Percentiles rank a stretch among this genome's conserved stretches.
Conservation (phyloP, 2,329 filamentous ascomycete genomes). For the Hortaea sp. region DNA sequence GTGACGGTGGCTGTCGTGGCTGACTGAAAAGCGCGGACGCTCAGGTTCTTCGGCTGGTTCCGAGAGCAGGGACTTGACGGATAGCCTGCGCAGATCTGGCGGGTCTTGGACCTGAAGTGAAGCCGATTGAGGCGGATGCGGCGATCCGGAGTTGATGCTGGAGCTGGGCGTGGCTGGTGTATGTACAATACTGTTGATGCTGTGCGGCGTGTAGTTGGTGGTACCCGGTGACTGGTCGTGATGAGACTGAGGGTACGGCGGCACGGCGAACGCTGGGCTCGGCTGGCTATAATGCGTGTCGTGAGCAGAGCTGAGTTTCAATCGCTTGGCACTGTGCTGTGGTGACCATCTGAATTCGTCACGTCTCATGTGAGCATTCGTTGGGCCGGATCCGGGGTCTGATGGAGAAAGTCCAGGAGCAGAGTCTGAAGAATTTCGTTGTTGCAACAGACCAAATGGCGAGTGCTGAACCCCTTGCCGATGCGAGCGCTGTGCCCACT, state of each 20-base stretch:
- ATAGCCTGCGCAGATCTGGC: slow-evolving; percentile 44
- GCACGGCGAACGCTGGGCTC: slow-evolving; percentile 17
- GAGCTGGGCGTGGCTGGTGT: slow-evolving; percentile 36
- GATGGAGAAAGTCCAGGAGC: neutral
- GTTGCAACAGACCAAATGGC: neutral
- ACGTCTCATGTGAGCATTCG: neutral
- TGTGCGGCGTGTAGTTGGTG: slow-evolving; percentile 27
- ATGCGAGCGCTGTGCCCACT: slow-evolving; percentile 2
- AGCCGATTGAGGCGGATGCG: slow-evolving; percentile 11
- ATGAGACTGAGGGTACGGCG: slow-evolving; percentile 13
- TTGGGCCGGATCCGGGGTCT: slow-evolving; percentile 9
- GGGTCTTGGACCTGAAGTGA: slow-evolving; percentile 23
- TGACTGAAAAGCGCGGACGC: slow-evolving; percentile 1
- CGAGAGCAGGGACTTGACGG: slow-evolving; percentile 55
- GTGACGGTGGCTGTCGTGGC: slow-evolving; percentile 11
- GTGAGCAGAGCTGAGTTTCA: slow-evolving; percentile 20
- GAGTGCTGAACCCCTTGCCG: neutral
- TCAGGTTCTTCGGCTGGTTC: slow-evolving; percentile 33
- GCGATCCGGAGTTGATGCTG: slow-evolving; percentile 18
- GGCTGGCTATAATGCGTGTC: slow-evolving; percentile 8
- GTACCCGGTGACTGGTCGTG: slow-evolving; percentile 29
- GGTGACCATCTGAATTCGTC: slow-evolving; percentile 24
- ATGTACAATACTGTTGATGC: slow-evolving; percentile 29
- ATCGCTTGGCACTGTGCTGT: slow-evolving; percentile 28
- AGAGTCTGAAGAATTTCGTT: slow-evolving; percentile 6